phyloP scores from a whole-genome alignment of 1,139 yeast species.

The Pneumocystis oryctolagi region DNA sequence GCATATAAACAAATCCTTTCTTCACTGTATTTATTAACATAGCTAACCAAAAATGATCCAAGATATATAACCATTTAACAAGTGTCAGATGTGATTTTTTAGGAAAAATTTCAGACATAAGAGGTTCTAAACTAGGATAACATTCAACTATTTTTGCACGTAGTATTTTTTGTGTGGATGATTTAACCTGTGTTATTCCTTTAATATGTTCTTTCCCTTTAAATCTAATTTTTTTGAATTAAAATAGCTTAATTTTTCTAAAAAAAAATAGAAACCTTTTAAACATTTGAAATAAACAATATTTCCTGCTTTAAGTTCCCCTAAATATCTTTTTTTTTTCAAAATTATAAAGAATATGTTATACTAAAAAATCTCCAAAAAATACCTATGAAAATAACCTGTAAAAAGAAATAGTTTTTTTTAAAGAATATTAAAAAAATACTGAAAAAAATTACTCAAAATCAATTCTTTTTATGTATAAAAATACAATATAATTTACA shows the following conservation, averaged over 20 bases:
- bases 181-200: conserved; percentile 79
- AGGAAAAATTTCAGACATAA: conserved; percentile 71
- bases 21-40: conserved; percentile 27
- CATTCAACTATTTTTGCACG: conserved; percentile 57
- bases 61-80: conserved; percentile 41
- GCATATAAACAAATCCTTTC: conserved; percentile 72
- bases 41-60: too few relatives aligned
- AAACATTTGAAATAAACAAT: background rate
- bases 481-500: too few relatives aligned
- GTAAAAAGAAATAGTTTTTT: too few relatives aligned
- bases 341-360: background rate
- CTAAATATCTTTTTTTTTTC: background rate
- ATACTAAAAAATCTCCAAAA: too few relatives aligned
- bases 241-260: background rate
- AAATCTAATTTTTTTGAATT: conserved; percentile 19
- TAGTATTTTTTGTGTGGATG: conserved; percentile 78
- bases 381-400: too few relatives aligned
- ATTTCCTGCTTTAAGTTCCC: background rate
- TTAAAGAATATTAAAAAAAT: too few relatives aligned
- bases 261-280: background rate
- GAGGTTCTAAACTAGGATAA: conserved; percentile 57
- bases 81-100: conserved; percentile 76
- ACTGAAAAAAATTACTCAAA: too few relatives aligned
- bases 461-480: too few relatives aligned
- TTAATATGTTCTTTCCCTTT: conserved; percentile 69